phyloP scores from a whole-genome alignment of 768 basidiomycete species.

The Tulasnella sp. region DNA sequence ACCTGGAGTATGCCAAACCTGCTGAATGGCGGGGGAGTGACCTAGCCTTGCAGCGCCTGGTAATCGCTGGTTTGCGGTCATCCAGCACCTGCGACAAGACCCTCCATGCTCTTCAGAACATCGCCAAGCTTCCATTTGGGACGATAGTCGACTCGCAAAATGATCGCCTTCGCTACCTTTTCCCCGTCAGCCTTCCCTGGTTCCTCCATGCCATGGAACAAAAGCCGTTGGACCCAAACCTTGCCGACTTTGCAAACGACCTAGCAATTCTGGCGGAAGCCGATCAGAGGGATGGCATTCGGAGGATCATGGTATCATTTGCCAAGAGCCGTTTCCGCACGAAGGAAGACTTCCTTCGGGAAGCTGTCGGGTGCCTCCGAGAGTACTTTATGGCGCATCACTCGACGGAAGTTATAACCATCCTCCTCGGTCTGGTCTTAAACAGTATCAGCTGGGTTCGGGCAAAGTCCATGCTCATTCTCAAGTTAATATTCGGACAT shows the following conservation, averaged over 20 bases:
- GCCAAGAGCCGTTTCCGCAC: slow-evolving; percentile 82
- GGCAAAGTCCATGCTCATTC: slow-evolving; percentile 73
- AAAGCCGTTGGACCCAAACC: slow-evolving; percentile 48
- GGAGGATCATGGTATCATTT: slow-evolving; percentile 83
- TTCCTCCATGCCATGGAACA: slow-evolving; percentile 71
- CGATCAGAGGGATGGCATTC: slow-evolving; percentile 69
- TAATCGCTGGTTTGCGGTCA: slow-evolving; percentile 74
- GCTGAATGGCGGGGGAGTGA: slow-evolving; percentile 56
- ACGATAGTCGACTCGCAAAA: slow-evolving; percentile 58
- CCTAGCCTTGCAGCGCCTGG: slow-evolving; percentile 56
- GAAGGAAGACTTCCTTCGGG: slow-evolving; percentile 86
- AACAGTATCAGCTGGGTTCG: slow-evolving; percentile 78
- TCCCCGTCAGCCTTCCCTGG: slow-evolving; percentile 78
- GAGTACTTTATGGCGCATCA: slow-evolving; percentile 72
- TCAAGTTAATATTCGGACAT: slow-evolving; percentile 83
- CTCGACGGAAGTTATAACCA: slow-evolving; percentile 74
- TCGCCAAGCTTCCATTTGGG: slow-evolving; percentile 51
- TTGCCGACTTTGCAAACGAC: slow-evolving; percentile 65
- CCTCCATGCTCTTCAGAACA: slow-evolving; percentile 55
- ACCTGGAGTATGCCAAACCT: slow-evolving; percentile 61
- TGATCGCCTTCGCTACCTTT: slow-evolving; percentile 70
- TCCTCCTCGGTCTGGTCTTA: slow-evolving; percentile 78
- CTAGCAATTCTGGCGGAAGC: slow-evolving; percentile 62
- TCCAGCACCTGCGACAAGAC: slow-evolving; percentile 58
- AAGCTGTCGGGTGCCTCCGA: slow-evolving; percentile 75